phyloP scores from a whole-genome alignment of 1,284 basidiomycete genomes.

The Malassezia slooffiae region DNA sequence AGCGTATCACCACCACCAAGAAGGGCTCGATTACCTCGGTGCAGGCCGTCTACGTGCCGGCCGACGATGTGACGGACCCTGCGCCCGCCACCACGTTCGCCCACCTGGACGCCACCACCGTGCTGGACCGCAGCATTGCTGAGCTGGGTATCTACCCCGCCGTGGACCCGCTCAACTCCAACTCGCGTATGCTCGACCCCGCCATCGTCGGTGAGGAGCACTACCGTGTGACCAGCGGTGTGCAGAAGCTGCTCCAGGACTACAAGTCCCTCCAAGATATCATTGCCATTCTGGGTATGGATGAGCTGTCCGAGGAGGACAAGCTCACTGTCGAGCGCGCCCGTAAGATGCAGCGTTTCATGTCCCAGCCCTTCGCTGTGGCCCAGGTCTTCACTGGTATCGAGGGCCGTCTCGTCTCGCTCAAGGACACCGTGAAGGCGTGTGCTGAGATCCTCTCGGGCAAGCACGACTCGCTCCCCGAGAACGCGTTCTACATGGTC shows the following conservation, averaged over 20 bases:
- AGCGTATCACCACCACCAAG: slow-evolving; percentile 99
- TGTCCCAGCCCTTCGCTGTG: slow-evolving; percentile 99
- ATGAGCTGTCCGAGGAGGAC: slow-evolving; percentile 98
- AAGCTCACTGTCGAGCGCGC: slow-evolving; percentile 79
- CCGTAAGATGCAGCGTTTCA: slow-evolving; percentile 64
- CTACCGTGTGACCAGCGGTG: slow-evolving; percentile 86
- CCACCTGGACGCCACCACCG: slow-evolving; percentile 98
- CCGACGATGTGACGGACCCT: slow-evolving; percentile 99
- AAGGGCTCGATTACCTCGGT: slow-evolving; percentile 99
- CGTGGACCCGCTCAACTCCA: slow-evolving; percentile 97
- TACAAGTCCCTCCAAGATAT: slow-evolving; percentile 94
- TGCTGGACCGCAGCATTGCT: slow-evolving; percentile 95
- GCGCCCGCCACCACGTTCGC: slow-evolving; percentile 98
- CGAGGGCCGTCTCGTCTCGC: slow-evolving; percentile 82
- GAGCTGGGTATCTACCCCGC: slow-evolving; percentile 99
- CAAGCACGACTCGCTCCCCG: slow-evolving; percentile 73
- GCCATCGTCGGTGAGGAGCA: slow-evolving; percentile 87
- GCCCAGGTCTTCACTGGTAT: slow-evolving; percentile 98
- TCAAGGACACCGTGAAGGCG: slow-evolving; percentile 46
- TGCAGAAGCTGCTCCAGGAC: slow-evolving; percentile 97
- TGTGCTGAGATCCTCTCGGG: slow-evolving; percentile 73
- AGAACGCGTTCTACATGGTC: slow-evolving; percentile 57
- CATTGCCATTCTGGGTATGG: slow-evolving; percentile 89
- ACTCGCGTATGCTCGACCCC: slow-evolving; percentile 98
- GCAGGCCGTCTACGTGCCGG: slow-evolving; percentile 98